Conservation (phyloP, 768 basidiomycete species). For the Rhizopogon sp. region DNA sequence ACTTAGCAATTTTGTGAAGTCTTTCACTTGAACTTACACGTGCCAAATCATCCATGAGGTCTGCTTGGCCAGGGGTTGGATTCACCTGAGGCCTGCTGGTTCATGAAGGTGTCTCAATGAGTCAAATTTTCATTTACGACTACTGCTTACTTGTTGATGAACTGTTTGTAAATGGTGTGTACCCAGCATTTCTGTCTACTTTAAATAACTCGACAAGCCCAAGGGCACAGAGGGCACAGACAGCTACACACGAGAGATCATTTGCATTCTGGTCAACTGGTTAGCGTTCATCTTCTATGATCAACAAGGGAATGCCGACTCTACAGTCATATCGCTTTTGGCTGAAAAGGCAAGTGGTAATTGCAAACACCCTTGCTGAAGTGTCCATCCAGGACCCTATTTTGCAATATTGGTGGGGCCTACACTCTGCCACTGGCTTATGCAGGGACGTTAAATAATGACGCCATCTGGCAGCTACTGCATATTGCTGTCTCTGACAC, state of each 20-base stretch:
- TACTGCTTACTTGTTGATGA: too few relatives aligned
- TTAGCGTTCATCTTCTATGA: conserved; percentile 91
- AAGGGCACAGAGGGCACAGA: too few relatives aligned
- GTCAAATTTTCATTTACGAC: too few relatives aligned
- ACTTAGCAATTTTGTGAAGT: too few relatives aligned
- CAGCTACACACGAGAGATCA: conserved; percentile 81
- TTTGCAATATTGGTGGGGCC: conserved; percentile 91
- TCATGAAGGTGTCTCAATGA: too few relatives aligned
- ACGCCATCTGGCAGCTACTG: conserved; percentile 83
- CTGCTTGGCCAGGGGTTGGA: too few relatives aligned
- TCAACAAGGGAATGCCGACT: conserved; percentile 86
- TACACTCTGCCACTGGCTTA: conserved; percentile 96
- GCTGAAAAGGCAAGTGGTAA: conserved; percentile 72
- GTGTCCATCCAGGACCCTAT: conserved; percentile 74
- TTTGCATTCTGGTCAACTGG: conserved; percentile 90
- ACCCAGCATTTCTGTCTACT: too few relatives aligned
- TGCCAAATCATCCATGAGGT: too few relatives aligned
- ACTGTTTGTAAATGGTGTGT: too few relatives aligned
- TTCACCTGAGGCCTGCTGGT: too few relatives aligned
- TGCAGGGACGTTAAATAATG: conserved; percentile 93
- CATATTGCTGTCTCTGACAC: conserved; percentile 99
- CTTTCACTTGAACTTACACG: too few relatives aligned
- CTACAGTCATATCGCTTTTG: conserved; percentile 70
- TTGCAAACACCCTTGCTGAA: background rate
- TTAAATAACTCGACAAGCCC: too few relatives aligned